Evolutionary conservation across 1,284 basidiomycete genomes (phyloP), one percentile per base, ranked within the genome.

Genomic region (Neolentinus lepideus): DNA sequence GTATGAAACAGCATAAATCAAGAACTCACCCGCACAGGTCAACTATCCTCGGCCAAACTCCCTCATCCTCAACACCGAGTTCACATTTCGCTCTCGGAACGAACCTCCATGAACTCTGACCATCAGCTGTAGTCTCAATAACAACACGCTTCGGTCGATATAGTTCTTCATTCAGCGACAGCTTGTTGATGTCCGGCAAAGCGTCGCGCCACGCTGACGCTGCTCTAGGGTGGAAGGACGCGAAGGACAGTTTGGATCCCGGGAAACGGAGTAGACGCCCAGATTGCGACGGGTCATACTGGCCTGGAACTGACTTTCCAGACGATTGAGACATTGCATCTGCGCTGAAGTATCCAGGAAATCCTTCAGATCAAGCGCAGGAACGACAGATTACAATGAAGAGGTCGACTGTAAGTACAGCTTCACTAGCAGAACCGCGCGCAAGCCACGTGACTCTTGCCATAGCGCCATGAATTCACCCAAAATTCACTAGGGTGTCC

Each of bases 61-160:
- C 88, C 67, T 90, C 88, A 56, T 86, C 78, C 45, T 66, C 64
- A 3, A 80, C 79, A 2, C 77, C 81, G 2, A 76, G 74, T 48
- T 80, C 81, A 54, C 73, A 68, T 50, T 73, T 75, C 6, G 88
- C 87, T 50, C 75, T 79, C 26, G 88, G 88, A 12, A 90, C 85
- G 67, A 86, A 90, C 48, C 88, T 75, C 88, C 88, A 90, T 56
- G 74, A 76, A 54, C 71, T 76, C 29, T 72, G 70, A 10, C 80
- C 81, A 24, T 73, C 72, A 0, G 78, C 73, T 2, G 75, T 69
- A 2, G 74, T 80, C 69, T 90, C 88, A 43, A 89, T 72, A 1
- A 90, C 85, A 61, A 90, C 73, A 51, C 88, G 84, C 66, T 83
- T 85, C 1, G 83, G 79, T 1, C 79, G 74, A 51, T 75, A 75